A percentile compares a stretch with the other conserved stretches of the same genome.
Conservation (phyloP, 768 basidiomycete species). For the Xerocomus brunneocitrinus region DNA sequence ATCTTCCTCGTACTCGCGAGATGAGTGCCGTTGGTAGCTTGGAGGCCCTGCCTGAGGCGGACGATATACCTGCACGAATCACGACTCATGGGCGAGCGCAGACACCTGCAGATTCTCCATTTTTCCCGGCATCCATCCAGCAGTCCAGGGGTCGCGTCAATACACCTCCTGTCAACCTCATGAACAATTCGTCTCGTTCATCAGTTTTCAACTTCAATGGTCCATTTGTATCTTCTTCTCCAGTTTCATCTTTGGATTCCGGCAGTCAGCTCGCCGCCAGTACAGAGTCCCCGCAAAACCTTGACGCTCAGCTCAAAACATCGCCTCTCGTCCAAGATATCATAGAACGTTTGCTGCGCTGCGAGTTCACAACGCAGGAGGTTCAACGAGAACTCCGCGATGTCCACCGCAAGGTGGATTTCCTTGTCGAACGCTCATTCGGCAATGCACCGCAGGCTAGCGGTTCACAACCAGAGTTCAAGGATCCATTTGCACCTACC, state of each 20-base stretch:
- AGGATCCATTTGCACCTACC: constrained; percentile 66
- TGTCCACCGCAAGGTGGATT: constrained; percentile 71
- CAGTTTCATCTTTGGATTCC: constrained; percentile 75
- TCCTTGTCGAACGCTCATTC: constrained; percentile 67
- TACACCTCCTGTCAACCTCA: constrained; percentile 45
- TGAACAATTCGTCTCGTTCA: constrained; percentile 32
- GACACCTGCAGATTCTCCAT: constrained; percentile 29
- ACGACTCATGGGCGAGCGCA: constrained; percentile 25
- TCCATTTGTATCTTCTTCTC: constrained; percentile 60
- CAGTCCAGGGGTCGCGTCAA: constrained; percentile 37
- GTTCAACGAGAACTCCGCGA: constrained; percentile 72
- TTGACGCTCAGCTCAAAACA: constrained; percentile 71
- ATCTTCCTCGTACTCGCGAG: constrained; percentile 43
- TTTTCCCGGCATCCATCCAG: constrained; percentile 38
- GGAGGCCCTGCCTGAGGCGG: constrained; percentile 52
- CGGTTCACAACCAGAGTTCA: constrained; percentile 64
- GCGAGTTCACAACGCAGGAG: constrained; percentile 64
- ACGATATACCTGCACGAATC: constrained; percentile 42
- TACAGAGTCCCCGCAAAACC: constrained; percentile 43
- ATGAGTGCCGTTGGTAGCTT: constrained; percentile 46
- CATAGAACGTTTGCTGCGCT: constrained; percentile 66
- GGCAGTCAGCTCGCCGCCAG: constrained; percentile 56
- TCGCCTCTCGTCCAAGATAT: constrained; percentile 76
- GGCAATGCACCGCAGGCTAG: constrained; percentile 16
- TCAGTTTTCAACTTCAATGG: constrained; percentile 42